Base-by-base conservation (phyloP, 2,329 filamentous ascomycete species). In the Talaromyces verruculosus region DNA sequence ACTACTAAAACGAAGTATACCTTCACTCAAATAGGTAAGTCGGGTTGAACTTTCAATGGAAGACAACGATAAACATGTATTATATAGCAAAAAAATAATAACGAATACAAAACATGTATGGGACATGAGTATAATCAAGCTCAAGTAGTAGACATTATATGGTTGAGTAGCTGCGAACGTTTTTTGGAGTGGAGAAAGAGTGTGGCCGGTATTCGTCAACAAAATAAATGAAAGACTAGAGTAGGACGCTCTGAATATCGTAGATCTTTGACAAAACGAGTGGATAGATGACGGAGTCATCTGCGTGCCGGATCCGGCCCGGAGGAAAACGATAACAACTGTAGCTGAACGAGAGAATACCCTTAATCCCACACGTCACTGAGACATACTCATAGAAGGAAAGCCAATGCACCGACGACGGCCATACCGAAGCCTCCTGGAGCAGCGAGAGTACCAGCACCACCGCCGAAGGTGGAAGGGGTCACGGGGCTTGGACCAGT, bases 341-440 rank as follows among this genome's bases (percentile, higher is more conserved):
- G 13, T 53, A n/a, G 25, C 13, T 37, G n/a, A 53, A 47, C 28
- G 33, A 41, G 33, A 58, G 6, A 47, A 57, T 25, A 30, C 37
- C 35, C 47, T 30, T 2, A 25, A 37, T 35, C 25, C 51, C 35
- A 43, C 15, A 45, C 35, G 5, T 45, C 22, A 30, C 25, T 0
- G 11, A 45, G 8, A 8, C 22, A 19, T 47, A 37, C 45, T 68
- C 65, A 68, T 41, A 68, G 15, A 35, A 67, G 47, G 63, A 68
- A 64, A n/a, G 63, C 65, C 30, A 68, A 22, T 28, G 67, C 67
- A 51, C 67, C 64, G 17, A 62, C 49, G 6, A 69, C 55, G 35
- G 61, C 67, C 59, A 63, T 33, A 5, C 59, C 61, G 7, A 67
- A 47, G 13, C 67, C 61, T 39, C 61, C 25, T 15, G 64, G 64